Conservation (phyloP, 2,329 filamentous ascomycete genomes). For the Trichophyton benhamiae region DNA sequence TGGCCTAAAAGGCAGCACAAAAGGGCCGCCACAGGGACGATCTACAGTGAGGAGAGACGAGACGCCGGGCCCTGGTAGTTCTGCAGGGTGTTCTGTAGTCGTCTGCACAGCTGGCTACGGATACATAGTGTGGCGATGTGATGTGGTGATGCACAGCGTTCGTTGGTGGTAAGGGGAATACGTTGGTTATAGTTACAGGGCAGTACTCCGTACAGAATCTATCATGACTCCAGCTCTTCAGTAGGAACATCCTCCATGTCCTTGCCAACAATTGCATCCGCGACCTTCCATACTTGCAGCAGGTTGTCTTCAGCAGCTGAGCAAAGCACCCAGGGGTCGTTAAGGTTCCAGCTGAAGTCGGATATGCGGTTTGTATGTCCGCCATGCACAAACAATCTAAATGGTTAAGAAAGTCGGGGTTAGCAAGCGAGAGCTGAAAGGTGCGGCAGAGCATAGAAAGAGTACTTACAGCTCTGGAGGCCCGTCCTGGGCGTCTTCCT, state of each 20-base stretch:
- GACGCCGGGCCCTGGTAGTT: neutral
- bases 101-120: neutral
- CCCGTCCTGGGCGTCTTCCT: slow-evolving; percentile 89
- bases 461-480: slow-evolving; percentile 74
- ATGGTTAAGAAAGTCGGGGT: neutral
- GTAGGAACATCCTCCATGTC: slow-evolving; percentile 63
- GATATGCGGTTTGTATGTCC: slow-evolving; percentile 94
- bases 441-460: neutral
- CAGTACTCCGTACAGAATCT: neutral
- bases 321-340: slow-evolving; percentile 92
- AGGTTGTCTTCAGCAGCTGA: slow-evolving; percentile 95
- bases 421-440: neutral
- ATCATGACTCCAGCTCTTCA: slow-evolving; percentile 53
- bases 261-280: slow-evolving; percentile 66
- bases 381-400: slow-evolving; percentile 90
- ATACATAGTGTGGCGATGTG: neutral
- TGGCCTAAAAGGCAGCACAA: neutral
- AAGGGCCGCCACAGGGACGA: neutral
- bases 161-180: neutral
- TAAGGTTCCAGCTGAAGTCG: slow-evolving; percentile 96
- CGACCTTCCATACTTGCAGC: slow-evolving; percentile 86
- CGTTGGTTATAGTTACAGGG: neutral
- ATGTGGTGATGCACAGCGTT: neutral
- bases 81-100: neutral
- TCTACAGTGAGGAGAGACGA: neutral